Base-by-base conservation (phyloP, 352 stramenopile genomes). In the Pythium myriotylum region DNA sequence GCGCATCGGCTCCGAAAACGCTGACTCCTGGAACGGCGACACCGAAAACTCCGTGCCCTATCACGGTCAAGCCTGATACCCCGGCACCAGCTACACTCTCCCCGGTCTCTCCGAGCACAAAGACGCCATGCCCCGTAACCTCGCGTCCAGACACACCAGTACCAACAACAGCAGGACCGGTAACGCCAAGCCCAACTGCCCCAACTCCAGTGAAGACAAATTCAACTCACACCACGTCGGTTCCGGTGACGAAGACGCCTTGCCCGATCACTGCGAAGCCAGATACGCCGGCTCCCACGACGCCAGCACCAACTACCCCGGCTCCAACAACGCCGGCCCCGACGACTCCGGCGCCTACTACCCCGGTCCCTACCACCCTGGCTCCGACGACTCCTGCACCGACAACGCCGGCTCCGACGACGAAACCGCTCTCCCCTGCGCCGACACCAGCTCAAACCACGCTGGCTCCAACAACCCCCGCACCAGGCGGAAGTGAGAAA, bases 221-320 rank as follows among this genome's bases (percentile, higher is more conserved):
- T 5, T 35, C 29, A 35, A 35, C 5, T 10, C 29, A 35, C 29
- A 35, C 29, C 5, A 35, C 29, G 29, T 10, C 10, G 29, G 29
- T 10, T 35, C 29, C 29, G 5, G 29, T 35, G 29, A 35, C 29
- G 6, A 51, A 40, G 42, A 55, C 47, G 32, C 55, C 55, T 5
- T 62, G 54, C 41, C 54, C 54, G 4, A 55, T 55, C 35, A 63
- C 55, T 17, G 35, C 55, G 27, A 65, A 65, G 48, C 57, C 57
- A 16, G 37, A 56, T 10, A 48, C 40, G 16, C 57, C 57, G 26
- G 33, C 13, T 5, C 54, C 29, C n/a, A 62, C 54, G 20, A 57
- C 53, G 17, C 40, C 37, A 23, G 22, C 3, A 32, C 52, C 24
- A 14, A 40, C 23, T n/a, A 57, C 53, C 12, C 40, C 37, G 37